A percentile compares a stretch with the other conserved stretches of the same genome.
phyloP scores from a whole-genome alignment of 148 eudicot species.

The Nepenthes gracilis region DNA sequence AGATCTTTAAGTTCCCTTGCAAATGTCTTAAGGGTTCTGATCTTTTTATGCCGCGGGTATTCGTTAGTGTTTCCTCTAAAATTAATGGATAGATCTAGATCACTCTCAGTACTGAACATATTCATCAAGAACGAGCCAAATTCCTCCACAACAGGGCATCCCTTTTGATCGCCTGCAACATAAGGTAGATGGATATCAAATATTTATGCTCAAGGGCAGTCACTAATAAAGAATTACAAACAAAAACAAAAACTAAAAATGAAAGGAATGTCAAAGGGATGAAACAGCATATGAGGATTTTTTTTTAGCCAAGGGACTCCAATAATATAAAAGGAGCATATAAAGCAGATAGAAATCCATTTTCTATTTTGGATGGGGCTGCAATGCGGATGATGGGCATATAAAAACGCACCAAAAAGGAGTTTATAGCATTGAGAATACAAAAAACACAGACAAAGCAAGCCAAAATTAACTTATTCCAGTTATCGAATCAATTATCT shows the following conservation, averaged over 20 bases:
- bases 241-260: neutral
- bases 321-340: too few relatives aligned
- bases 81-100: conserved; percentile 84
- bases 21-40: conserved; percentile 54
- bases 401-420: too few relatives aligned
- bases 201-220: neutral
- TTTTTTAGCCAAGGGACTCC: too few relatives aligned
- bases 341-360: too few relatives aligned
- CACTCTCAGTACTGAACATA: conserved; percentile 67
- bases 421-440: too few relatives aligned
- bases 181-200: neutral
- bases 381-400: too few relatives aligned
- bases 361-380: too few relatives aligned
- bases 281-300: too few relatives aligned
- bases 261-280: too few relatives aligned
- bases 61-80: conserved; percentile 24
- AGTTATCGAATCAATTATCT: too few relatives aligned
- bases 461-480: too few relatives aligned
- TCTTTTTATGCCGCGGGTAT: conserved; percentile 38
- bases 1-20: conserved; percentile 43
- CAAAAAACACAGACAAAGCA: too few relatives aligned
- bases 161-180: conserved; percentile 36
- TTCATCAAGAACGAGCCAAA: conserved; percentile 90
- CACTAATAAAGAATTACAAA: neutral
- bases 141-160: conserved; percentile 54